Evolutionary conservation across 2,329 filamentous ascomycete genomes (phyloP).

Genomic region (Ophiocordyceps unilateralis): DNA sequence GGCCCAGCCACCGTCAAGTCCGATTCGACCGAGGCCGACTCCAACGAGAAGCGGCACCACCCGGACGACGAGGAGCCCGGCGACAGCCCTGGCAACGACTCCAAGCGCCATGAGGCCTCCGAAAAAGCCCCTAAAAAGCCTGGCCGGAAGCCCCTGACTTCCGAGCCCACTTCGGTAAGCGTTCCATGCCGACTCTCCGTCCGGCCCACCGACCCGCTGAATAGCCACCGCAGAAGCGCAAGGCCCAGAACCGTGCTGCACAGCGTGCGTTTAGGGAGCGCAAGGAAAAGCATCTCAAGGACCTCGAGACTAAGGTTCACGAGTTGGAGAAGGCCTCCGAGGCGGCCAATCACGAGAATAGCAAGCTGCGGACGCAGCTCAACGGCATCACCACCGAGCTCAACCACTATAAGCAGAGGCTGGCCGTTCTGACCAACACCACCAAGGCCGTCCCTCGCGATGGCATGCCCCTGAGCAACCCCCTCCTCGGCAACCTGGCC

Average conservation of each 20-base stretch:
- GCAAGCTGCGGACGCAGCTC: slow-evolving; percentile 66
- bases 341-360: slow-evolving; percentile 71
- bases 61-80: slow-evolving; percentile 54
- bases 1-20: slow-evolving; percentile 39
- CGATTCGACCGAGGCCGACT: slow-evolving; percentile 38
- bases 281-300: slow-evolving; percentile 81
- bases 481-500: slow-evolving; percentile 40
- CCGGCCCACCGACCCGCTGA: background rate
- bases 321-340: slow-evolving; percentile 72
- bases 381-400: slow-evolving; percentile 75
- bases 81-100: slow-evolving; percentile 22
- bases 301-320: slow-evolving; percentile 62
- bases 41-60: slow-evolving; percentile 54
- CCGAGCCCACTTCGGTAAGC: slow-evolving; percentile 88
- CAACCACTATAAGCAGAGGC: slow-evolving; percentile 74
- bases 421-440: slow-evolving; percentile 38
- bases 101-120: slow-evolving; percentile 64
- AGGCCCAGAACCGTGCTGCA: slow-evolving; percentile 86
- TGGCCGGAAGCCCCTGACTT: slow-evolving; percentile 85
- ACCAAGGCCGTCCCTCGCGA: slow-evolving; percentile 21
- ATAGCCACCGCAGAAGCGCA: slow-evolving; percentile 53
- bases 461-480: slow-evolving; percentile 21
- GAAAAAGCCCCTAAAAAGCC: slow-evolving; percentile 90
- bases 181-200: background rate
- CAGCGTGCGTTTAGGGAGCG: slow-evolving; percentile 88